phyloP scores from a whole-genome alignment of 345 rosid genomes.

The Euclidium syriacum region DNA sequence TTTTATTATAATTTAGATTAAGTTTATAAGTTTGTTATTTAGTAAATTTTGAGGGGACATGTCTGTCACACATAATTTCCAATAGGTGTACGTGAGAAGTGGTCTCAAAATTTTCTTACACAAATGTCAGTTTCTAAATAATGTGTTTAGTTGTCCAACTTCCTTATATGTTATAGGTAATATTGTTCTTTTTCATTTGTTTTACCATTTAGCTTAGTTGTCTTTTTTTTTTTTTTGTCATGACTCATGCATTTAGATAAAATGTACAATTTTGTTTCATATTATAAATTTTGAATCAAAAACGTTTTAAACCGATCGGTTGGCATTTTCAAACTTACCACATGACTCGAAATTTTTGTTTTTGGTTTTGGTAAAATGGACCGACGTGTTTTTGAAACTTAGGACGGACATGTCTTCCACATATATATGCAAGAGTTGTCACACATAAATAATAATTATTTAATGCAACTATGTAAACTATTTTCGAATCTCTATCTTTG shows the following conservation, averaged over 20 bases:
- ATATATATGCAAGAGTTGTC: background rate
- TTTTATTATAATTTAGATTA: background rate
- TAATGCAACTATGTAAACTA: background rate
- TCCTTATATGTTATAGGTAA: no score
- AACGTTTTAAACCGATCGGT: background rate
- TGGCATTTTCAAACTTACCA: no score
- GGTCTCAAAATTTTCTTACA: no score
- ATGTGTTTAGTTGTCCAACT: no score
- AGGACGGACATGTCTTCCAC: constrained; percentile 14
- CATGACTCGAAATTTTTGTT: background rate
- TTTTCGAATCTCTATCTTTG: background rate
- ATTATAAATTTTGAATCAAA: background rate
- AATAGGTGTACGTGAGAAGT: no score
- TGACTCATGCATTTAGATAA: background rate
- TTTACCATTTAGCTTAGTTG: no score
- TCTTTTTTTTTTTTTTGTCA: no score
- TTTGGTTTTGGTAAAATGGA: background rate
- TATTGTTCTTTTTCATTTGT: no score
- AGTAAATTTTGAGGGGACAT: no score
- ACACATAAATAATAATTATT: background rate
- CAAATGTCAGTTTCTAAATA: no score
- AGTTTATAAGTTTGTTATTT: no score
- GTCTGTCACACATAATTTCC: no score
- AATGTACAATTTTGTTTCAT: background rate
- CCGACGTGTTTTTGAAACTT: constrained; percentile 13